These are phyloP conservation scores for Myxozyma udenii DNA, from an alignment of 805 yeast species.

Conservation along the genomic window DNA sequence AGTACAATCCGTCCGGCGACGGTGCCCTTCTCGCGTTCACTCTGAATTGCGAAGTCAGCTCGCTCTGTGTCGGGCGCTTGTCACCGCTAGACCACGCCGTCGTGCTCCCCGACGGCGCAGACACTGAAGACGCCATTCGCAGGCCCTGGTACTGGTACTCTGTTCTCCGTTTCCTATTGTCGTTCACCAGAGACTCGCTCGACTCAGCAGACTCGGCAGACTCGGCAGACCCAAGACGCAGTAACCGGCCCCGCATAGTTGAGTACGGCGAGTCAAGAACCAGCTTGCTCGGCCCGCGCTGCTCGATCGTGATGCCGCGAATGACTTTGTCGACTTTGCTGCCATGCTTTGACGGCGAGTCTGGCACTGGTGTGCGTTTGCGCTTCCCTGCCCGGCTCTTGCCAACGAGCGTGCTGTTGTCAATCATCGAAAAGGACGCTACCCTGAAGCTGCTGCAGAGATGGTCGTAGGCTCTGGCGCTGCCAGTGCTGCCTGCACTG, in stretches of 20 bases:
- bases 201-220: no score
- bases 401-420: background rate
- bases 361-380: background rate
- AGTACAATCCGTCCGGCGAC: no score
- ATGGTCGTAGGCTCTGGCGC: slow-evolving; percentile 16
- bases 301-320: background rate
- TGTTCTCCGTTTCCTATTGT: no score
- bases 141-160: no score
- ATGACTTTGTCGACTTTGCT: background rate
- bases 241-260: no score
- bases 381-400: background rate
- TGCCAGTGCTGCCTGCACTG: background rate
- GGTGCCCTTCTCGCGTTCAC: no score
- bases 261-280: background rate
- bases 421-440: background rate
- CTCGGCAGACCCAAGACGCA: no score
- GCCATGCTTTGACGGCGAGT: background rate
- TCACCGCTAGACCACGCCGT: slow-evolving; percentile 25
- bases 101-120: background rate
- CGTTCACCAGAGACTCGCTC: no score
- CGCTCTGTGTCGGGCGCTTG: slow-evolving; percentile 11
- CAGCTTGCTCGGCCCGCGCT: background rate
- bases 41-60: slow-evolving; percentile 19
- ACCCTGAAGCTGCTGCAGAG: slow-evolving; percentile 17
- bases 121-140: no score